Percentiles rank a stretch among this genome's conserved stretches.
Conservation (phyloP, 768 basidiomycete genomes). For the Clitopilus passeckerianus region DNA sequence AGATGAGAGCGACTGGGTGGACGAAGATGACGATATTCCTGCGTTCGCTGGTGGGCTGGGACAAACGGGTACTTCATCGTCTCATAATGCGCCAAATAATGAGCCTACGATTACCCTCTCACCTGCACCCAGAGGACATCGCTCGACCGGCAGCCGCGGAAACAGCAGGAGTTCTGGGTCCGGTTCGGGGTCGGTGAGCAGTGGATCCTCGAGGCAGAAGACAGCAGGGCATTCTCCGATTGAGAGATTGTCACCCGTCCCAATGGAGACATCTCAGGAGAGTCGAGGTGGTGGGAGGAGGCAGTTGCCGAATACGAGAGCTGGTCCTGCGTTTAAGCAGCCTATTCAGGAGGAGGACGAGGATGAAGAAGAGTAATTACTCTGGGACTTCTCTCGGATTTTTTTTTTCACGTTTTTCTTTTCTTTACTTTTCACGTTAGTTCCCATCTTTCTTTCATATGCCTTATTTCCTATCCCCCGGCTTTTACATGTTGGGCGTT, state of each 20-base stretch:
- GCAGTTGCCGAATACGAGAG: slow-evolving; percentile 62
- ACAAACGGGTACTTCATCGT: slow-evolving; percentile 42
- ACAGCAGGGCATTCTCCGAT: slow-evolving; percentile 57
- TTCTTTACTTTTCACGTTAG: not conserved
- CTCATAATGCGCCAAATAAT: slow-evolving; percentile 19
- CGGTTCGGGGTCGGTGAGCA: slow-evolving; percentile 7
- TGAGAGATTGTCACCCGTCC: slow-evolving; percentile 45
- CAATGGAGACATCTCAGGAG: slow-evolving; percentile 38
- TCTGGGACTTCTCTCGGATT: slow-evolving; percentile 1
- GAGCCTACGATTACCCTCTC: slow-evolving; percentile 43
- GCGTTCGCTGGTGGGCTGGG: slow-evolving; percentile 78
- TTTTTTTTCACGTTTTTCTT: slow-evolving; percentile 2
- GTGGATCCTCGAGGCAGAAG: slow-evolving; percentile 14
- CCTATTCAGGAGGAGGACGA: slow-evolving; percentile 86
- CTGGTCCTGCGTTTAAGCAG: slow-evolving; percentile 67
- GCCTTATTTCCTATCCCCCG: not conserved
- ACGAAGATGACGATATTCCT: slow-evolving; percentile 75
- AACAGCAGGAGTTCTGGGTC: slow-evolving; percentile 15
- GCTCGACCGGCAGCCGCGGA: slow-evolving; percentile 29
- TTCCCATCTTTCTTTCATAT: not conserved
- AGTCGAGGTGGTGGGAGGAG: slow-evolving; percentile 54
- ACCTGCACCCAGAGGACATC: slow-evolving; percentile 46
- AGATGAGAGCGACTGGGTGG: slow-evolving; percentile 86
- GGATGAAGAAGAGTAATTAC: slow-evolving; percentile 62
- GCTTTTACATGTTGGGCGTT: not conserved